Base-by-base conservation (phyloP, 208 protist genomes). In the Strigomonas galati region DNA sequence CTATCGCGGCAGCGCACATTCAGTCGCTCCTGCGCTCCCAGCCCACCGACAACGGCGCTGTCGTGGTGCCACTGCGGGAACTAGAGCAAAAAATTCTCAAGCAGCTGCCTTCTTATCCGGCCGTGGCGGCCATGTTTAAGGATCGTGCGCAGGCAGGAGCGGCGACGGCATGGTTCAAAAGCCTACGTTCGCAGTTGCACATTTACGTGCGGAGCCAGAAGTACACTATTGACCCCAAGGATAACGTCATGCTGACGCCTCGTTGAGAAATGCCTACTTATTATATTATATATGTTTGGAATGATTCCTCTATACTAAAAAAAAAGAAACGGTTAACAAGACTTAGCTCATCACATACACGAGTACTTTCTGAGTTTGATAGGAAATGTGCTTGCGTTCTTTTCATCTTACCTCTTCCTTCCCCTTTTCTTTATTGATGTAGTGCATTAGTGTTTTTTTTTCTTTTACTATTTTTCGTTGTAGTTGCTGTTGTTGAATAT, bases 141-240 rank as follows among this genome's bases (percentile, higher is more conserved):
- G 76, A 69, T 0, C 12, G 65, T 0, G 67, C 76, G n/a, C 35
- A 40, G 35, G 35, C 35, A 10, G 35, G 35, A 30, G 79, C 89
- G 52, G 85, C 89, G n/a, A 72, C 84, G 19, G 40, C 69, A 19
- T 94, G 89, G 85, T 92, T 94, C 67, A 71, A 79, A 37, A 62
- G 62, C 1, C 76, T 71, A 28, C 86, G 87, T 62, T 44, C 37
- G 15, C 67, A 51, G 19, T 71, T 94, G 46, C 74, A 75, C 9
- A 46, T 55, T 57, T 83, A 82, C 73, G 51, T 94, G 62, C 63
- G 76, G 43, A 62, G 74, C 27, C 65, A 82, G 12, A 76, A 79
- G 15, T 81, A 83, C 77, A 67, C 59, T 19, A 84, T 94, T 27
- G 75, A 84, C 40, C 81, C 79, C 4, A 49, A 75, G n/a, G 78